Conservation (phyloP, 805 yeast genomes). For the Pichia deserticola region DNA sequence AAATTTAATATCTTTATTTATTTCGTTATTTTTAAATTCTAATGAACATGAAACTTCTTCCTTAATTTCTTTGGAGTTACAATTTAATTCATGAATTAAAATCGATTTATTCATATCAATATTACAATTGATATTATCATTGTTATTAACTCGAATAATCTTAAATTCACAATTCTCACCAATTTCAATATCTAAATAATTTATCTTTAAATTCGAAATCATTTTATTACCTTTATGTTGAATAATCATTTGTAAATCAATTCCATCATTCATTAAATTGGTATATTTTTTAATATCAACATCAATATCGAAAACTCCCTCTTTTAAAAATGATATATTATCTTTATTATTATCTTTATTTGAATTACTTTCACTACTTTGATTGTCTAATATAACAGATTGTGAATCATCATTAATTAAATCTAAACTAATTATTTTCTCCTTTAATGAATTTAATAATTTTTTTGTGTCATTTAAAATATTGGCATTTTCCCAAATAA, state of each 20-base stretch:
- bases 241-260: conserved; percentile 27
- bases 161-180: conserved; percentile 9
- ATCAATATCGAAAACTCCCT: neutral
- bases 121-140: neutral
- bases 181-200: conserved; percentile 17
- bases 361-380: neutral
- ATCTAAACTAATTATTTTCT: conserved; percentile 1
- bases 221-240: conserved; percentile 22
- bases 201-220: conserved; percentile 13
- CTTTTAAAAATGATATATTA: neutral
- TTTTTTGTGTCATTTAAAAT: neutral
- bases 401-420: conserved; percentile 2
- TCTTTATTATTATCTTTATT: neutral
- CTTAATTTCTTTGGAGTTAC: neutral
- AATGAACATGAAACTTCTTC: conserved; percentile 3
- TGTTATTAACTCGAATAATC: neutral
- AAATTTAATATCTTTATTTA: conserved; percentile 7
- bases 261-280: conserved; percentile 8
- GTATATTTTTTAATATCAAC: conserved; percentile 4
- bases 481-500: neutral
- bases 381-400: neutral
- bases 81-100: neutral
- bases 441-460: neutral
- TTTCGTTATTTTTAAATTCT: conserved; percentile 13
- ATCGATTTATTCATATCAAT: neutral